Conservation (phyloP, 2,329 filamentous ascomycete genomes). For the Byssochlamys sp. region DNA sequence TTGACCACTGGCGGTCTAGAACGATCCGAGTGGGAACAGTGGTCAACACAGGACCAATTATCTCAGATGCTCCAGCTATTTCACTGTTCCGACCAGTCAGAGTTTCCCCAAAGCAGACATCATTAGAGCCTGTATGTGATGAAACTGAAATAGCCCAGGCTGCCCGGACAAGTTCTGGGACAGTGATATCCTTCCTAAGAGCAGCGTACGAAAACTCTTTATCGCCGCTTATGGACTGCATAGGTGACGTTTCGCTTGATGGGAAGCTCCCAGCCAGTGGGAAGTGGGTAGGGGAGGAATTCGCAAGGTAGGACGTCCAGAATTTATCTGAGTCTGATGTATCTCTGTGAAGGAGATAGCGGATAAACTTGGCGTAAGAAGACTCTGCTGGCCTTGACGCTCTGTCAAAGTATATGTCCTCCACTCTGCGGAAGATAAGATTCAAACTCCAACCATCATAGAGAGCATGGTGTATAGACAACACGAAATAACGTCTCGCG, state of each 20-base stretch:
- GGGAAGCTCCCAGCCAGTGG: conserved; percentile 14
- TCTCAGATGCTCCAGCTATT: conserved; percentile 39
- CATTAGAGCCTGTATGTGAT: conserved; percentile 37
- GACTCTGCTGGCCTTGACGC: background rate
- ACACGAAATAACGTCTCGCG: conserved; percentile 33
- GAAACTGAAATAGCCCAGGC: conserved; percentile 45
- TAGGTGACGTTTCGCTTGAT: conserved; percentile 17
- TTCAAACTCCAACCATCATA: conserved; percentile 43
- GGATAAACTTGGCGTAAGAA: conserved; percentile 16
- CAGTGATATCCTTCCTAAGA: conserved; percentile 25
- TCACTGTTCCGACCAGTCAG: conserved; percentile 46
- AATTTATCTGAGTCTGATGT: conserved; percentile 21
- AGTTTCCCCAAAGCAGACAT: conserved; percentile 48
- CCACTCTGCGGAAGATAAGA: conserved; percentile 27
- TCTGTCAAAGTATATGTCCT: conserved; percentile 22
- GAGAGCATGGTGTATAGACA: conserved; percentile 44
- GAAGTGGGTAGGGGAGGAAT: conserved; percentile 19
- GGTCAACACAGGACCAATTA: conserved; percentile 36
- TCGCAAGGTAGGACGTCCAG: conserved; percentile 22
- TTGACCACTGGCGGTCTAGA: conserved; percentile 26
- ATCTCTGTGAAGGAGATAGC: conserved; percentile 19
- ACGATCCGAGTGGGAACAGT: conserved; percentile 31
- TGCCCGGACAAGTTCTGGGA: conserved; percentile 43
- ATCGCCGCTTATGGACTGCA: conserved; percentile 8
- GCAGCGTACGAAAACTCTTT: conserved; percentile 13